Percentiles rank a stretch among this genome's conserved stretches.
Evolutionary conservation across 495 filamentous ascomycete genomes (phyloP).

Genomic region (Saxispiralis lemnorum): DNA sequence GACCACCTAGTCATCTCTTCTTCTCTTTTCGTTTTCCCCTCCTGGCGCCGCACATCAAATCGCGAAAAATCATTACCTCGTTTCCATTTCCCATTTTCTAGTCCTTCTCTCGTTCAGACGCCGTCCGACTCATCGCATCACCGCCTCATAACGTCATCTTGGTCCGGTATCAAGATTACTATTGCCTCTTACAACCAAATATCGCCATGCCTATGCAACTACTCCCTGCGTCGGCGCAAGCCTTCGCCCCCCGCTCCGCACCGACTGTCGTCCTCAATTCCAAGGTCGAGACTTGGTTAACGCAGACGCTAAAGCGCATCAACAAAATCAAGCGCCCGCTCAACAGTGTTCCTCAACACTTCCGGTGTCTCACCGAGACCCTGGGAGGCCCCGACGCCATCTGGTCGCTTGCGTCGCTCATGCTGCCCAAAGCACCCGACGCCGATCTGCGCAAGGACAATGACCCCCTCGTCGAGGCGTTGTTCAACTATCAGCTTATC

Average conservation of each 20-base stretch:
- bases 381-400: conserved; percentile 81
- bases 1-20: too few species aligned
- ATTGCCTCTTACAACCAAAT: conserved; percentile 10
- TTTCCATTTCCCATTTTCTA: too few species aligned
- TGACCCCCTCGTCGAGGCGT: conserved; percentile 74
- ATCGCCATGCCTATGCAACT: conserved; percentile 76
- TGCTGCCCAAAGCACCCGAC: conserved; percentile 82
- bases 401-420: conserved; percentile 87
- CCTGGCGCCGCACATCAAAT: too few species aligned
- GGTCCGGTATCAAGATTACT: conserved; percentile 1
- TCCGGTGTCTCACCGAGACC: conserved; percentile 89
- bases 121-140: conserved; percentile 11
- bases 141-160: conserved; percentile 1
- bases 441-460: conserved; percentile 68
- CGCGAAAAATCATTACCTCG: too few species aligned
- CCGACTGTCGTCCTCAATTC: conserved; percentile 86
- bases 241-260: conserved; percentile 88
- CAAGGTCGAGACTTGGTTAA: conserved; percentile 96
- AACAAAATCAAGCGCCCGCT: conserved; percentile 94
- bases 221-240: conserved; percentile 84
- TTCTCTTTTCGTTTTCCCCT: too few species aligned
- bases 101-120: background rate
- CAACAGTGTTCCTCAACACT: conserved; percentile 94
- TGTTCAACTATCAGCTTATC: conserved; percentile 88
- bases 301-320: conserved; percentile 87